phyloP scores from a whole-genome alignment of 352 stramenopile species.

The Phytophthora multivora region DNA sequence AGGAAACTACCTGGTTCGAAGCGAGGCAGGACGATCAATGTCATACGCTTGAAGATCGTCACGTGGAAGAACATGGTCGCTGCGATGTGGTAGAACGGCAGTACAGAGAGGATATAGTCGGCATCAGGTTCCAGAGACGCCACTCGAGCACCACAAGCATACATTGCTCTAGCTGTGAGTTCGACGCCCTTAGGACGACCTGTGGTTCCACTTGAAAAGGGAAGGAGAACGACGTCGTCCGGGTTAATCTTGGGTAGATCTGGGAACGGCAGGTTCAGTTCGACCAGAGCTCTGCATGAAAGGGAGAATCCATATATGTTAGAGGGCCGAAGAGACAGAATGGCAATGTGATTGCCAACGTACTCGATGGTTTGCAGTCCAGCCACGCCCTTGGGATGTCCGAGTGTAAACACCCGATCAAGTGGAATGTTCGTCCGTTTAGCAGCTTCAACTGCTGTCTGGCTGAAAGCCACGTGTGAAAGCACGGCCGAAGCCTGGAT shows the following conservation, averaged over 20 bases:
- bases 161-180: constrained; percentile 84
- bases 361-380: constrained; percentile 38
- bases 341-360: not conserved
- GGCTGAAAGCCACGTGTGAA: constrained; percentile 35
- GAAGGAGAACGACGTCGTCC: constrained; percentile 47
- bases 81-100: constrained; percentile 98
- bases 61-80: constrained; percentile 84
- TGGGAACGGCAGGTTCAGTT: constrained; percentile 20
- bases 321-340: not conserved
- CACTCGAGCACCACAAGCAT: constrained; percentile 59
- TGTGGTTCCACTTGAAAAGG: constrained; percentile 94
- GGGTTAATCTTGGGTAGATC: constrained; percentile 17
- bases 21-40: constrained; percentile 84
- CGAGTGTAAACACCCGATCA: constrained; percentile 32
- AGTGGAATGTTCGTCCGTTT: constrained; percentile 4
- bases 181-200: constrained; percentile 86
- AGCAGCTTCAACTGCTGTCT: constrained; percentile 28
- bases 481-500: constrained; percentile 31
- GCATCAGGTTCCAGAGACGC: constrained; percentile 43
- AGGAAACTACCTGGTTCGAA: constrained; percentile 92
- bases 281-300: constrained; percentile 33
- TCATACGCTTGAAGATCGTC: constrained; percentile 72
- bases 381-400: constrained; percentile 12
- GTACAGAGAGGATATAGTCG: constrained; percentile 44
- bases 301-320: not conserved